phyloP scores from a whole-genome alignment of 2,329 filamentous ascomycete species.

The Xylogone sp. region DNA sequence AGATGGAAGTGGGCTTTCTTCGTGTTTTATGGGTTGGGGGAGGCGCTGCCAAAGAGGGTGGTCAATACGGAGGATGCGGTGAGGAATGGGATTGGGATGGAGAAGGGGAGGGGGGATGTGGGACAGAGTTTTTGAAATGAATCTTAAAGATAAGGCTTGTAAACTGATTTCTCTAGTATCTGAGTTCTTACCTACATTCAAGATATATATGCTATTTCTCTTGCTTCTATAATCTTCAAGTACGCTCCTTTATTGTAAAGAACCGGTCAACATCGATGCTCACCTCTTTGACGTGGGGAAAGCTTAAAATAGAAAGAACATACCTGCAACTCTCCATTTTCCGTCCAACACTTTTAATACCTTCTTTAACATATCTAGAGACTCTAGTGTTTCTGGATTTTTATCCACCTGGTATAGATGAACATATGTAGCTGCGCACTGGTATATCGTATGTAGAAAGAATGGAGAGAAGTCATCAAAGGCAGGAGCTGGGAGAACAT shows the following conservation, averaged over 20 bases:
- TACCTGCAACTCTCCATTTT: constrained; percentile 12
- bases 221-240: constrained; percentile 11
- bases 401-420: constrained; percentile 3
- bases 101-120: constrained; percentile 17
- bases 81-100: constrained; percentile 47
- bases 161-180: no score
- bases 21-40: constrained; percentile 73
- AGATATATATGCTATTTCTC: constrained; percentile 3
- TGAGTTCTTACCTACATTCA: no score
- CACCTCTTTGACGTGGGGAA: neutral
- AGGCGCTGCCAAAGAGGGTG: constrained; percentile 60
- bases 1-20: constrained; percentile 88
- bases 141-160: constrained; percentile 4
- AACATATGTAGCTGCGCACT: constrained; percentile 5
- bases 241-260: constrained; percentile 6
- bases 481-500: constrained; percentile 3
- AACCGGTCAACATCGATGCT: no score
- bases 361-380: constrained; percentile 4
- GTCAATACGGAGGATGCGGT: constrained; percentile 63
- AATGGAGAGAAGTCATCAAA: constrained; percentile 11
- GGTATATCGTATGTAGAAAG: constrained; percentile 9
- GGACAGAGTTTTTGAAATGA: constrained; percentile 23
- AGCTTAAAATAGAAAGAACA: neutral
- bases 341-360: constrained; percentile 7
- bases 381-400: constrained; percentile 5